Percentiles rank a stretch among this genome's conserved stretches.
These are phyloP conservation scores for Paramecium sonneborni DNA, from an alignment of 73 alveolate genomes.

Conservation along the genomic window DNA sequence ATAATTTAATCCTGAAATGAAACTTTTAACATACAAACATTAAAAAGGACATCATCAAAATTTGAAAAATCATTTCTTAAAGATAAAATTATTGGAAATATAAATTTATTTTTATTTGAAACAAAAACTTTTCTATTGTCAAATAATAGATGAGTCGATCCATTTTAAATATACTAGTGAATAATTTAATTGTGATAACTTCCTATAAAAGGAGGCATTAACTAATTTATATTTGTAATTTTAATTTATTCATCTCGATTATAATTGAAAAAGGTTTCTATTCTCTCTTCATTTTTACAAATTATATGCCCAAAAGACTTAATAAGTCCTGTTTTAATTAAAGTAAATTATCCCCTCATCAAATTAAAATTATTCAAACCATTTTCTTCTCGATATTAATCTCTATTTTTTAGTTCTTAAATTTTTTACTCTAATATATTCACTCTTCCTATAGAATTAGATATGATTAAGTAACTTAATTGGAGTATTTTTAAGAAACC, in stretches of 20 bases:
- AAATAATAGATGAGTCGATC: not conserved
- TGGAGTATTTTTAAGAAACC: not conserved
- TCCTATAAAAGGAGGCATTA: slow-evolving; percentile 30
- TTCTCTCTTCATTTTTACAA: not conserved
- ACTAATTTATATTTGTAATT: not conserved
- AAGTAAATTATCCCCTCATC: not conserved
- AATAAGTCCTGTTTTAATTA: slow-evolving; percentile 7
- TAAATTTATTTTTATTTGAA: not conserved
- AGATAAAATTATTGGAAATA: not conserved
- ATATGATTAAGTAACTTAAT: not conserved
- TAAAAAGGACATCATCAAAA: not conserved
- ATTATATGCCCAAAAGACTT: not conserved
- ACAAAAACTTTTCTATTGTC: not conserved
- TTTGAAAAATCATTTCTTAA: slow-evolving; percentile 36
- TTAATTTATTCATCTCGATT: not conserved
- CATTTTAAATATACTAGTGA: not conserved
- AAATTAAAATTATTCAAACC: slow-evolving; percentile 31
- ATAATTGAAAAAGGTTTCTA: not conserved
- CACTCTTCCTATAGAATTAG: not conserved
- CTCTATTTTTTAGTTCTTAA: not conserved
- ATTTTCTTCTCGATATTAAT: slow-evolving; percentile 26
- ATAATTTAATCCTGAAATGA: slow-evolving; percentile 2
- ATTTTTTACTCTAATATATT: slow-evolving; percentile 3
- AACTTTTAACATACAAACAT: slow-evolving; percentile 13
- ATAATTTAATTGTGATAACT: slow-evolving; percentile 14